Percentiles rank a stretch among this genome's conserved stretches.
Evolutionary conservation across 2,329 filamentous ascomycete species (phyloP).

Genomic region (Colletotrichum shisoi): DNA sequence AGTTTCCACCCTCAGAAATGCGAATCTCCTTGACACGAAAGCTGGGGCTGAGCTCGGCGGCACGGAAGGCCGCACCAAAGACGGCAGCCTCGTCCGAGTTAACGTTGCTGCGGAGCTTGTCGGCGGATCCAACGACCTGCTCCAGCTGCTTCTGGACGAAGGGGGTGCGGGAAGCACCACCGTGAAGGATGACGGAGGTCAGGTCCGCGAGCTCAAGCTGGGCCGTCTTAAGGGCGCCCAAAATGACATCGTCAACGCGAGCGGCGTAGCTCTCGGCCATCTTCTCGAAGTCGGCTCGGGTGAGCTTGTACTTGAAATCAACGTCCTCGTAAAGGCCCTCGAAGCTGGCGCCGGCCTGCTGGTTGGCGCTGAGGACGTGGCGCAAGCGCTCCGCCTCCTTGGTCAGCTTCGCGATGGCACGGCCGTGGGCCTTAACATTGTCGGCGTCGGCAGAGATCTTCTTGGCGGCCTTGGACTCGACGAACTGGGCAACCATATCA

Average conservation of each 20-base stretch:
- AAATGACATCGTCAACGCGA: slow-evolving; percentile 73
- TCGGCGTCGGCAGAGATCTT: slow-evolving; percentile 68
- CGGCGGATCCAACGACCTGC: slow-evolving; percentile 71
- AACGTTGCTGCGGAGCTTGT: slow-evolving; percentile 90
- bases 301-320: slow-evolving; percentile 91
- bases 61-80: slow-evolving; percentile 94
- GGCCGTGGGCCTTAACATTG: slow-evolving; percentile 76
- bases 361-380: slow-evolving; percentile 92
- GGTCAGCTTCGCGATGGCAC: slow-evolving; percentile 86
- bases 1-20: slow-evolving; percentile 77
- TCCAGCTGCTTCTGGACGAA: slow-evolving; percentile 93
- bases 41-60: slow-evolving; percentile 87
- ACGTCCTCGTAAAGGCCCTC: slow-evolving; percentile 91
- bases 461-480: slow-evolving; percentile 73
- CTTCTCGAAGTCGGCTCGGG: slow-evolving; percentile 80
- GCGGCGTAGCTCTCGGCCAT: slow-evolving; percentile 73
- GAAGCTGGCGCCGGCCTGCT: slow-evolving; percentile 77
- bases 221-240: slow-evolving; percentile 76
- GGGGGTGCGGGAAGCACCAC: slow-evolving; percentile 87
- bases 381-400: slow-evolving; percentile 89
- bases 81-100: slow-evolving; percentile 97
- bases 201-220: slow-evolving; percentile 77
- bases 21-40: slow-evolving; percentile 98
- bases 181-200: slow-evolving; percentile 91
- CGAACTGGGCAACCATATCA: slow-evolving; percentile 84